Base-by-base conservation (phyloP, 1,139 yeast species). In the Candida sanyaensis region DNA sequence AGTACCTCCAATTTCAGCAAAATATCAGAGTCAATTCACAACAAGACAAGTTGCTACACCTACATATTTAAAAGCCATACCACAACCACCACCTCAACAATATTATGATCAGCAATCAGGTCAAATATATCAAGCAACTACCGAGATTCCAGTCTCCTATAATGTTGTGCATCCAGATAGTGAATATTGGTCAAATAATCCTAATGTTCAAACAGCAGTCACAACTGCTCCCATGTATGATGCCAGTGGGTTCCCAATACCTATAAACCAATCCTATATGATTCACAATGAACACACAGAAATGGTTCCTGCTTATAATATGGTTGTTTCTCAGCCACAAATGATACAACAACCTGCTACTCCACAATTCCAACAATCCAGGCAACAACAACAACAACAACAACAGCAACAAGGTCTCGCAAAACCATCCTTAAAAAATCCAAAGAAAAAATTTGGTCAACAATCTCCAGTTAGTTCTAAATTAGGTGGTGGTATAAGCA, bases 131-230 rank as follows among this genome's bases (percentile, higher is more conserved):
- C 58, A 52, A 11, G 39, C 45, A n/a, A n/a, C 39, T 9, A 36
- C 39, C 4, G 52, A 52, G 32, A 29, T 40, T 3, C 45, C 48
- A 2, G 32, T 46, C 2, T 32, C 47, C 6, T 50, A 53, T 42
- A 51, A 50, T 30, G 53, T 57, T 2, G 42, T 47, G 2, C 50
- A 47, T 37, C 56, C 52, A n/a, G 66, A 57, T 28, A 58, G 53
- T 8, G 66, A 62, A 23, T 60, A 61, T 46, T 63, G 66, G 65
- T 48, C 54, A n/a, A 61, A 55, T 32, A 41, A 41, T 21, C 38
- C 46, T 17, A 31, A 31, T 23, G 50, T 44, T 2, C 48, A 40
- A 10, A 37, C 43, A 26, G 41, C 47, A 12, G 42, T 43, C 6
- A 43, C 45, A 9, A 36, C 42, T 9, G 48, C 46, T 9, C 48